Conservation (phyloP, 768 basidiomycete genomes). For the Mycena belliarum region DNA sequence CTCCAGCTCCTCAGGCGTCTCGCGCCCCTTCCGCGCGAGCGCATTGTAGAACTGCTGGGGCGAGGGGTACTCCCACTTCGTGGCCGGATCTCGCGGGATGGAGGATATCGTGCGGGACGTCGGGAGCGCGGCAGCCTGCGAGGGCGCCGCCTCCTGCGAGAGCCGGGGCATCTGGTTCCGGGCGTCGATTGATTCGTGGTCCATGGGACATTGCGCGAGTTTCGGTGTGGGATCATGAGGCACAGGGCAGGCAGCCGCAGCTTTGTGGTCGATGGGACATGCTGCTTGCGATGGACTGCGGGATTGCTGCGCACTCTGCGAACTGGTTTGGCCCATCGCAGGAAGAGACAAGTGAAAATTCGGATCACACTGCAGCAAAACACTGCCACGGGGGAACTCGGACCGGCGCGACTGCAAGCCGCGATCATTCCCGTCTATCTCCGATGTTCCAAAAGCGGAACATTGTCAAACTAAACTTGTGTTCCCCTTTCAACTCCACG, state of each 20-base stretch:
- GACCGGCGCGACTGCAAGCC: too few species aligned
- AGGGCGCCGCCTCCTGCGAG: slow-evolving; percentile 62
- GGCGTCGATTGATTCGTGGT: slow-evolving; percentile 60
- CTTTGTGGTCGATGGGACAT: slow-evolving; percentile 19
- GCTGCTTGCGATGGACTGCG: neutral
- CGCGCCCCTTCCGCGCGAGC: slow-evolving; percentile 93
- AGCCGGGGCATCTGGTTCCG: slow-evolving; percentile 91
- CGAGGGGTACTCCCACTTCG: slow-evolving; percentile 92
- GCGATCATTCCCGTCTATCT: too few species aligned
- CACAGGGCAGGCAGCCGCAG: slow-evolving; percentile 40
- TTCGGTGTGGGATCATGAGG: slow-evolving; percentile 38
- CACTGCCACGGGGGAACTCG: too few species aligned
- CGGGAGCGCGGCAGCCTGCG: slow-evolving; percentile 63
- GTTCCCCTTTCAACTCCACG: too few species aligned
- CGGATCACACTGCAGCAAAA: too few species aligned
- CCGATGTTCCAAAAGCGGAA: too few species aligned
- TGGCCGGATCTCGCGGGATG: slow-evolving; percentile 69
- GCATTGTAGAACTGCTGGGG: slow-evolving; percentile 99
- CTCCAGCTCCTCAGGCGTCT: slow-evolving; percentile 81
- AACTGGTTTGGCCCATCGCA: slow-evolving; percentile 15
- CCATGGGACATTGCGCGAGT: slow-evolving; percentile 62
- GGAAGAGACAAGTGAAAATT: neutral
- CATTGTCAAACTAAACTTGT: too few species aligned
- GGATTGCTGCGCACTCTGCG: slow-evolving; percentile 2
- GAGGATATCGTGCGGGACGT: slow-evolving; percentile 77